Percentiles rank a stretch among this genome's conserved stretches.
Evolutionary conservation across 495 filamentous ascomycete species (phyloP).

Genomic region (Achaetomiella virescens): DNA sequence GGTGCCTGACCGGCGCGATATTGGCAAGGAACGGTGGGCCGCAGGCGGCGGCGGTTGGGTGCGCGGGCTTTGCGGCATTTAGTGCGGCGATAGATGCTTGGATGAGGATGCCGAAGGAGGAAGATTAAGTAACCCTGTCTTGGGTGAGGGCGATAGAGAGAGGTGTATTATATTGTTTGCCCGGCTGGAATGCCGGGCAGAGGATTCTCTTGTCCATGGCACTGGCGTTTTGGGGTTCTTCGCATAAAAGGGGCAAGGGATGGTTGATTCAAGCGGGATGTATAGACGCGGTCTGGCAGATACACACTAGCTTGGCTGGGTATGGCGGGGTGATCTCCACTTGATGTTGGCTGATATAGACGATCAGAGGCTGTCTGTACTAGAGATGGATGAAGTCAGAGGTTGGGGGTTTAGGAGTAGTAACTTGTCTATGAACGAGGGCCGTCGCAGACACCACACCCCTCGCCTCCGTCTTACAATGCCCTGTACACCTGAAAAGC

Average conservation of each 20-base stretch:
- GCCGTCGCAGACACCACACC: background rate
- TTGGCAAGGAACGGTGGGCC: constrained; percentile 81
- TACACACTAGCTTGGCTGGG: background rate
- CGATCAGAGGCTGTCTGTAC: background rate
- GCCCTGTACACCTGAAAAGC: constrained; percentile 55
- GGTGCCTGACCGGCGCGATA: constrained; percentile 86
- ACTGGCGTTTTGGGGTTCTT: constrained; percentile 11
- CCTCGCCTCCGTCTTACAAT: background rate
- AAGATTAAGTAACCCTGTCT: constrained; percentile 33
- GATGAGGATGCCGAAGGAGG: constrained; percentile 60
- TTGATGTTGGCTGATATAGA: constrained; percentile 1
- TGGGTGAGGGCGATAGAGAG: background rate
- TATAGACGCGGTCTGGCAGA: constrained; percentile 5
- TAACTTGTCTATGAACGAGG: too few relatives aligned
- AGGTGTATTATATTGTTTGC: constrained; percentile 1
- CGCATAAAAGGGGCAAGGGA: constrained; percentile 7
- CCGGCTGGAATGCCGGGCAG: background rate
- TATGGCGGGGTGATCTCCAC: background rate
- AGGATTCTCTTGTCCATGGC: constrained; percentile 10
- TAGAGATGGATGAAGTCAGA: background rate
- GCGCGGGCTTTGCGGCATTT: constrained; percentile 93
- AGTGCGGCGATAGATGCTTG: constrained; percentile 91
- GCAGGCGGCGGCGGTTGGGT: constrained; percentile 82
- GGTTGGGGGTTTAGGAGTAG: too few relatives aligned
- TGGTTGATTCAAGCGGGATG: background rate